Evolutionary conservation across 495 filamentous ascomycete species (phyloP).

Genomic region (Aspergillus diversus): DNA sequence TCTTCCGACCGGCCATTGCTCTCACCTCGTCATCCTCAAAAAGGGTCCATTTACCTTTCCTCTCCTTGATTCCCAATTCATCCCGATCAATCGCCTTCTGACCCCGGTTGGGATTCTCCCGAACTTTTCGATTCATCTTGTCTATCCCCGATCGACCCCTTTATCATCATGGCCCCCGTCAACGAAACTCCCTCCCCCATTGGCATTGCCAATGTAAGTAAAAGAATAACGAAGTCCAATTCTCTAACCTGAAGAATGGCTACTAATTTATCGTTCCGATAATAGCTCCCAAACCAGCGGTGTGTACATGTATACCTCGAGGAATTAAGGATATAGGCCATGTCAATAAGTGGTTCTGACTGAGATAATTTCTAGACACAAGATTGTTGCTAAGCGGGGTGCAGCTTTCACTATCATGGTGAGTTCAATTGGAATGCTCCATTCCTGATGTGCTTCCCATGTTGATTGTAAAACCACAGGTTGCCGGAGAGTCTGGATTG

Average conservation of each 20-base stretch:
- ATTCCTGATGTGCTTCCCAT: slow-evolving; percentile 1
- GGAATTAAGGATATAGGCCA: neutral
- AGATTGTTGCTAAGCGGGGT: slow-evolving; percentile 99
- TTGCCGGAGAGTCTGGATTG: slow-evolving; percentile 97
- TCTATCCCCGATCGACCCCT: slow-evolving; percentile 29
- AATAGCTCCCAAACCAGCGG: slow-evolving; percentile 86
- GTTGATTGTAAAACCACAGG: slow-evolving; percentile 56
- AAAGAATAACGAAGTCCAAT: neutral
- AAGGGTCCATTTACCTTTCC: slow-evolving; percentile 16
- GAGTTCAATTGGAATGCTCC: slow-evolving; percentile 30
- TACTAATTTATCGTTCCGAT: slow-evolving; percentile 11
- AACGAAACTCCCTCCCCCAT: slow-evolving; percentile 89
- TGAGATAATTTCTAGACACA: slow-evolving; percentile 65
- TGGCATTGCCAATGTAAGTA: slow-evolving; percentile 96
- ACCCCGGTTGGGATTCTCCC: slow-evolving; percentile 20
- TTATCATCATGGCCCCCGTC: slow-evolving; percentile 70
- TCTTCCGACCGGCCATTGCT: slow-evolving; percentile 14
- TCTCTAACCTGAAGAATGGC: neutral
- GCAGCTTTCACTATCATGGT: slow-evolving; percentile 99
- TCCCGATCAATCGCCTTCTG: slow-evolving; percentile 9
- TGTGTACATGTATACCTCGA: slow-evolving; percentile 38
- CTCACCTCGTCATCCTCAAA: slow-evolving; percentile 29
- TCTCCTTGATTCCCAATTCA: slow-evolving; percentile 6
- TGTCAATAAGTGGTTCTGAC: slow-evolving; percentile 38
- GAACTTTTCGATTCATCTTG: slow-evolving; percentile 24